Evolutionary conservation across 2,329 filamentous ascomycete species (phyloP), one percentile per base, ranked within the genome.

Genomic region (Shiraia bambusicola): DNA sequence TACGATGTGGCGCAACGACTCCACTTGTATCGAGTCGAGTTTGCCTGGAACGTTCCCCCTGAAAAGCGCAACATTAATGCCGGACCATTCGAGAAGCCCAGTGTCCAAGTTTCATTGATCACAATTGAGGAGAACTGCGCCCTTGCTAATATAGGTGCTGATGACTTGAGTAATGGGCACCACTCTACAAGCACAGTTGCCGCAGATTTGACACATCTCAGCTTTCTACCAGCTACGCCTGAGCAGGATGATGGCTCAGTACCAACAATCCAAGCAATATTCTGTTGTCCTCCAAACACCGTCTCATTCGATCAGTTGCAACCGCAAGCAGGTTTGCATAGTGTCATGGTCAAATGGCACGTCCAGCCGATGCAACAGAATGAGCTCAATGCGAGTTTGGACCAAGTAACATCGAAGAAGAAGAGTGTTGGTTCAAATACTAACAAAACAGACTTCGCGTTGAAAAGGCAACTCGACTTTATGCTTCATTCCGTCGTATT

Each of bases 331-430:
- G 81, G 83, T 24, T 73, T 81, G 0, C 82, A 86, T 54, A 95
- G 84, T 53, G 79, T 91, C 28, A 76, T 97, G 48, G 84, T 89
- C 49, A 80, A 86, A 48, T 97, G 92, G 92, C 85, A 93, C 54
- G 65, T 92, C 8, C 76, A 79, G 24, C 82, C 87, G 24, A 76
- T 81, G 34, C 70, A 78, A n/a, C 81, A 85, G 49, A 76, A 58
- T 22, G 56, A 72, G 8, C 71, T 94, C 6, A 87, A 93, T 61
- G 72, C 84, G 2, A 86, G 85, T 10, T 92, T 95, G 63, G 86
- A 89, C 52, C 85, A 91, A 54, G 75, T 93, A 17, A 81, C 82
- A 6, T 76, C 78, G 30, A 81, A 85, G 54, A 82, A 81, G 58
- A 82, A 80, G 58, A 80, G 76, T 45, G 66, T 67, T 33, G 60